Evolutionary conservation across 23 red algal species (phyloP), one percentile per base, ranked within the genome.

Genomic region (Agarophyton chilense): DNA sequence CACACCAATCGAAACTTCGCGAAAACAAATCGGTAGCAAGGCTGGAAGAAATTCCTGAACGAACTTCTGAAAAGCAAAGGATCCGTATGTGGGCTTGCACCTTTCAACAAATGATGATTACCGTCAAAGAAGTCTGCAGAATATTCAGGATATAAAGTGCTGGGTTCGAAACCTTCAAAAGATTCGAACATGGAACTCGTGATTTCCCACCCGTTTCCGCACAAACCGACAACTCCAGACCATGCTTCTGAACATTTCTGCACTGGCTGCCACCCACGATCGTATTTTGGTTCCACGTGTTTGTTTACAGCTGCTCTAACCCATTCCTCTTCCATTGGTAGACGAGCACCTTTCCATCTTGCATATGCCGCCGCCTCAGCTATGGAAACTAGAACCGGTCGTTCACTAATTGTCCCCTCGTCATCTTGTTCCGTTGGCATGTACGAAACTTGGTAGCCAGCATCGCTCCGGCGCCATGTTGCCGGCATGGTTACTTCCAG

Each of bases 1-100:
- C 68, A 74, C 2, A 94, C 97, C 52, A 99, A 64, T 9, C 94
- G 97, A 65, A 99, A 99, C 81, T 99, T 99, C 7, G 89, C 57
- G 77, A 99, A 96, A 25, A 95, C 93, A 45, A 80, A 99, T n/a
- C 81, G 93, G 54, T 99, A 99, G 60, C 62, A 74, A 36, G 88
- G 52, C 65, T 99, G 97, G 60, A 94, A 99, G 78, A 93, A 99
- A 64, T 99, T 99, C 17, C 97, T 93, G 76, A 99, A 99, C 39
- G 73, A 86, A 13, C 63, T 60, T 22, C 97, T 67, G 21, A 90
- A 74, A 14, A 95, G 83, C 16, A 67, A 0, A 0, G 72, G 33
- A 68, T 92, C 81, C 0, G 97, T 99, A 33, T 54, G 70, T 86
- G 93, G 95, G 31, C 82, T 90, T 13, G 90, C 92, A 14, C 97